Evolutionary conservation across 148 eudicot species (phyloP).

Genomic region (Chenopodium berlandieri): DNA sequence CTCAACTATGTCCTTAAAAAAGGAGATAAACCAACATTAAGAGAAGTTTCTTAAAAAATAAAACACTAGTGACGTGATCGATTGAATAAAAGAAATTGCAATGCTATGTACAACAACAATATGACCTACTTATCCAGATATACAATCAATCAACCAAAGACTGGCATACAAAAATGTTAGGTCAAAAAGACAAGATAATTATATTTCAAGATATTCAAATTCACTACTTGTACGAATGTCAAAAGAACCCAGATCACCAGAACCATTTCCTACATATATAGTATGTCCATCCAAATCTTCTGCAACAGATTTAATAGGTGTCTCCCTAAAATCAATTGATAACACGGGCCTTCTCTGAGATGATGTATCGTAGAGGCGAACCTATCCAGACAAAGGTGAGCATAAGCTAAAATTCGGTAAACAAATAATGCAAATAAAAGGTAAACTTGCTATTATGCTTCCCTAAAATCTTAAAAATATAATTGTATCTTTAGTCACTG

Average conservation of each 20-base stretch:
- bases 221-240: constrained; percentile 88
- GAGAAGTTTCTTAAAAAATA: background rate
- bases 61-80: background rate
- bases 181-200: background rate
- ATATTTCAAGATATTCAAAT: background rate
- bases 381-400: constrained; percentile 40
- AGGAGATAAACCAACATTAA: background rate
- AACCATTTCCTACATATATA: constrained; percentile 77
- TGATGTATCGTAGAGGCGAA: constrained; percentile 88
- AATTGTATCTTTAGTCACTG: background rate
- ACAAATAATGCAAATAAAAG: background rate
- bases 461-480: background rate
- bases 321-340: constrained; percentile 78
- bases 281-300: constrained; percentile 88
- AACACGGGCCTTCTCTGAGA: constrained; percentile 91
- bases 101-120: background rate
- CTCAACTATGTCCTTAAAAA: background rate
- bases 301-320: constrained; percentile 74
- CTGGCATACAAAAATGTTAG: background rate
- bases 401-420: constrained; percentile 8
- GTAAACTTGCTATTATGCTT: background rate
- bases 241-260: constrained; percentile 89
- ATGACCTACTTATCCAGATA: background rate
- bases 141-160: background rate
- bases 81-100: background rate